Evolutionary conservation across 2,329 filamentous ascomycete species (phyloP).

Genomic region (Colletotrichum sp.): DNA sequence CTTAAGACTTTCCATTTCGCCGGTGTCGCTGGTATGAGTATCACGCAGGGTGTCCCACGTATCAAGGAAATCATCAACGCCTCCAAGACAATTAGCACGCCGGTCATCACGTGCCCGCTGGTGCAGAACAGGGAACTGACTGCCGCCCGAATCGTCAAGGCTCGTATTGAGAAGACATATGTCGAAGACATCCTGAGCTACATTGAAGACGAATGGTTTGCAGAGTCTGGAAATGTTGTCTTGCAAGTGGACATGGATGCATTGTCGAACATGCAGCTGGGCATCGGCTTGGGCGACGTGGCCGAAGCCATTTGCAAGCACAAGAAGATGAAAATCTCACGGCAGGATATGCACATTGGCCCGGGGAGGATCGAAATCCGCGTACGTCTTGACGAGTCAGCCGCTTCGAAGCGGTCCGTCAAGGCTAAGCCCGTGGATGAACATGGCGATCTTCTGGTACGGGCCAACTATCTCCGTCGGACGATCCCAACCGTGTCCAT

Average conservation of each 20-base stretch:
- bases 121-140: constrained; percentile 76
- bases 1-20: constrained; percentile 99
- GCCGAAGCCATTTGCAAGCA: constrained; percentile 76
- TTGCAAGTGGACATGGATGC: constrained; percentile 82
- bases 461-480: constrained; percentile 85
- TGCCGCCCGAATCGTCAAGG: constrained; percentile 90
- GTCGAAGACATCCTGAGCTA: constrained; percentile 81
- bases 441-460: constrained; percentile 64
- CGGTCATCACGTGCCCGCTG: constrained; percentile 87
- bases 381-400: constrained; percentile 63
- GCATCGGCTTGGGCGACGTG: constrained; percentile 77
- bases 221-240: constrained; percentile 75
- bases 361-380: constrained; percentile 74
- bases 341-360: constrained; percentile 67
- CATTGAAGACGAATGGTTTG: constrained; percentile 89
- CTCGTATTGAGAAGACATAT: constrained; percentile 93
- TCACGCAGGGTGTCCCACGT: constrained; percentile 98
- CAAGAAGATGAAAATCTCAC: constrained; percentile 81
- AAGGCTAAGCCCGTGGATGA: constrained; percentile 51
- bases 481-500: constrained; percentile 84
- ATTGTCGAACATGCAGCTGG: constrained; percentile 81
- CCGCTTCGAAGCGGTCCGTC: constrained; percentile 50
- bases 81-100: constrained; percentile 90
- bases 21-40: constrained; percentile 99
- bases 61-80: constrained; percentile 99